Evolutionary conservation across 345 rosid genomes (phyloP), one percentile per base, ranked within the genome.

Genomic region (Populus deltoides): DNA sequence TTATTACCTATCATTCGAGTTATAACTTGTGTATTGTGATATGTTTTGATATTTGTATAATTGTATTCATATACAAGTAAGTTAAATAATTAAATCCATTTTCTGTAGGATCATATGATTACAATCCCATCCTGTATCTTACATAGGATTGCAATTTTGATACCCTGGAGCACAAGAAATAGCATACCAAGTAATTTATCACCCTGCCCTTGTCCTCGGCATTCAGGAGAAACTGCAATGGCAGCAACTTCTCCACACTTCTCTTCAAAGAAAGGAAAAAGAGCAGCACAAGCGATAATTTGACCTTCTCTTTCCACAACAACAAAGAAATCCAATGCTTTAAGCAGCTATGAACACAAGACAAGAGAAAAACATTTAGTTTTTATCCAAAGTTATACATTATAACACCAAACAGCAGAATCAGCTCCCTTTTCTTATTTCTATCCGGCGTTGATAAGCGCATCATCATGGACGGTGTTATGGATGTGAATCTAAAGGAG

Each of bases 261-360:
- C 2, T 91, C 97, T 78, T 91, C 85, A 78, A 84, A 88, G 85
- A 88, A 92, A 35, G 96, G 97, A 71, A 95, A 90, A 81, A 93
- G 87, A 72, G 99, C 99, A 70, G 98, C 97, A 81, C 97, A 92
- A 43, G 98, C 94, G 4, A 95, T 92, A 45, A 95, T 82, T 79
- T 95, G 97, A 66, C 98, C 97, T 87, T 94, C 98, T 68, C 98
- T 87, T 85, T 95, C 99, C 85, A 93, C 87, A 69, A 93, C 97
- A 76, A 81, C 53, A 75, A 89, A 93, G 20, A 90, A 90, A 49
- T 90, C 86, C 83, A 94, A 75, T 38, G 88, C 87, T 78, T 82
- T 82, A n/a, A 88, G 90, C 80, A 95, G 81, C 99, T 96, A 82
- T 31, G 75, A 77, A 55, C 77, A 78, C 49, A 55, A 69, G 63